Evolutionary conservation across 352 stramenopile species (phyloP), one percentile per base, ranked within the genome.

Genomic region (Globisporangium yorkense): DNA sequence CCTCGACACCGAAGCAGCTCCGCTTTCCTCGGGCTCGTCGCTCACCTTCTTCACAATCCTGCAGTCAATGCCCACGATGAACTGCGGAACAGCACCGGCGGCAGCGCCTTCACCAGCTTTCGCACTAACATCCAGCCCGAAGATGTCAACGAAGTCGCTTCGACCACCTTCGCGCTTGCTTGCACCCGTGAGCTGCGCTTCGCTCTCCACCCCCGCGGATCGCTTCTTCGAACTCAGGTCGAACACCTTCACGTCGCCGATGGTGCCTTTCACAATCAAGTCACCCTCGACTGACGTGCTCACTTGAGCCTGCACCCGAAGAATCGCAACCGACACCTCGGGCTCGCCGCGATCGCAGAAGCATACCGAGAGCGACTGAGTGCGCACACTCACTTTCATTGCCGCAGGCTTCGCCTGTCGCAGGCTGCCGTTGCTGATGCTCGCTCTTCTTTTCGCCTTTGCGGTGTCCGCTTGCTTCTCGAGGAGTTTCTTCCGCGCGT

Each of bases 331-430:
- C 0, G 86, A 96, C 21, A 67, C 62, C 5, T 93, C 56, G 16
- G 70, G 71, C 51, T 91, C 78, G 20, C 77, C 72, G 49, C 81
- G 79, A 60, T 96, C 81, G 43, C 73, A 79, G 56, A 96, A 80
- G 29, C 84, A 89, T 2, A 90, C 59, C 8, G 86, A 96, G 31
- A 93, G 48, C 21, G 86, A 96, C 56, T 92, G 82, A 0, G 92
- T 41, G 49, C 75, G 74, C 10, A 81, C 49, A 37, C 64, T 67
- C 15, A 90, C 21, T 18, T 85, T 87, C 47, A 86, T 51, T 12
- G 62, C 56, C 8, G 65, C 51, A 7, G 52, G 47, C 29, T 62
- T 54, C 24, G 51, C 7, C 49, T 31, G 35, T 6, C 29, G 47
- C n/a, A 35, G 47, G 21, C 37, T 0, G 6, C 24, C 59, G 55